phyloP scores from a whole-genome alignment of 164 flowering plant genomes.

The Stephania japonica region DNA sequence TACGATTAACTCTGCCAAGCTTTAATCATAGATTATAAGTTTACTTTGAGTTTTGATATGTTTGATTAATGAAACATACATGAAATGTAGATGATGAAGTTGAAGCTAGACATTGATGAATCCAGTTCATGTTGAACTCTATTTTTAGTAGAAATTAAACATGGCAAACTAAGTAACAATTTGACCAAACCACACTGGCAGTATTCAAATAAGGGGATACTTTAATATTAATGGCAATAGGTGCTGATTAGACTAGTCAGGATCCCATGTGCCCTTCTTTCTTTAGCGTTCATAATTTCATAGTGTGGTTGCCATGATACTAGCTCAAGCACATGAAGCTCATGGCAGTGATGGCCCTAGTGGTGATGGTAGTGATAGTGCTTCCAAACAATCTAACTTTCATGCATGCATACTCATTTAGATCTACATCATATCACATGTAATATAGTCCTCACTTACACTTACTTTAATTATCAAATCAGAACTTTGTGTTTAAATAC shows the following conservation, averaged over 20 bases:
- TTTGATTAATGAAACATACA: too few relatives aligned
- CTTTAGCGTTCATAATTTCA: not conserved
- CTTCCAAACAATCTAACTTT: not conserved
- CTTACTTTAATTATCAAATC: not conserved
- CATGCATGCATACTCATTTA: not conserved
- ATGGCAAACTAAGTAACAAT: not conserved
- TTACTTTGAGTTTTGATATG: not conserved
- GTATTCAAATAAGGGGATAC: not conserved
- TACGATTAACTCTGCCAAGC: not conserved
- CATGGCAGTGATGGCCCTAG: too few relatives aligned
- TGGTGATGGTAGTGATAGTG: not conserved
- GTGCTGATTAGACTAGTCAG: constrained; percentile 13
- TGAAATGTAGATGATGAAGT: not conserved
- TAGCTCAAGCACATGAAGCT: not conserved
- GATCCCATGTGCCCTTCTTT: constrained; percentile 17
- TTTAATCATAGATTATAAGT: not conserved
- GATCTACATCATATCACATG: not conserved
- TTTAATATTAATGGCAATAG: constrained; percentile 2
- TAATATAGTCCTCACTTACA: not conserved
- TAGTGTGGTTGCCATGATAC: constrained; percentile 3
- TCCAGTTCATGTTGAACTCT: not conserved
- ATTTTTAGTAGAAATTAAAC: not conserved
- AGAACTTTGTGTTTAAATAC: not conserved
- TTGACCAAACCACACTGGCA: not conserved
- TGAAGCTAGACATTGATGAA: not conserved